Evolutionary conservation across 345 rosid species (phyloP), one percentile per base, ranked within the genome.

Genomic region (Pugionium cornutum): DNA sequence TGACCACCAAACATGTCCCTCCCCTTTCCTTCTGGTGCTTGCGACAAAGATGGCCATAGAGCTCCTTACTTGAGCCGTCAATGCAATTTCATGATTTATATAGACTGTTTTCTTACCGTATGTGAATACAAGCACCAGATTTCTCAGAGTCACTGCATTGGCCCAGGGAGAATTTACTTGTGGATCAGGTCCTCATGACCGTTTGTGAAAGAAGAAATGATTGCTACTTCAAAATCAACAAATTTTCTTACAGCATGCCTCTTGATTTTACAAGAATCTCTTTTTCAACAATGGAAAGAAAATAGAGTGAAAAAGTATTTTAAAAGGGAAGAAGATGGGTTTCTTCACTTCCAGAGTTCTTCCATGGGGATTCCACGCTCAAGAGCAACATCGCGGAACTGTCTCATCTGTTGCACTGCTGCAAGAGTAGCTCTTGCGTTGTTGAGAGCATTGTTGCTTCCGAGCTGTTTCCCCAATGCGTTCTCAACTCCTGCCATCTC

Each of bases 401-500:
- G 89, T 78, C 84, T 88, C 96, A 92, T 89, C 72, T 83, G 78
- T 68, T 73, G 83, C 44, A 89, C 85, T 0, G 97, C 97, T 4
- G 82, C 97, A 51, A 92, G 81, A 0, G 96, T 81, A 2, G 98
- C 98, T 75, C 97, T 84, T 7, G 96, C 97, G 31, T 92, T 89
- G 84, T 89, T 92, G 59, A 92, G 97, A 62, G 86, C 85, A 51
- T 88, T 92, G 57, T 86, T 79, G 69, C 97, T 88, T 53, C 91
- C 68, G 1, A 88, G 56, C 73, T 89, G 97, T 80, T 89, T 88
- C 50, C 97, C 97, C 64, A 83, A 58, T 0, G 90, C 96, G 41
- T 92, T 92, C 76, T 86, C 88, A 30, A 88, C 94, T 39, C 97
- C 97, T 0, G 96, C 94, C 98, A 92, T 80, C 79, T 92, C 97